phyloP scores from a whole-genome alignment of 305 asterid genomes.

The Fraxinus nigra region DNA sequence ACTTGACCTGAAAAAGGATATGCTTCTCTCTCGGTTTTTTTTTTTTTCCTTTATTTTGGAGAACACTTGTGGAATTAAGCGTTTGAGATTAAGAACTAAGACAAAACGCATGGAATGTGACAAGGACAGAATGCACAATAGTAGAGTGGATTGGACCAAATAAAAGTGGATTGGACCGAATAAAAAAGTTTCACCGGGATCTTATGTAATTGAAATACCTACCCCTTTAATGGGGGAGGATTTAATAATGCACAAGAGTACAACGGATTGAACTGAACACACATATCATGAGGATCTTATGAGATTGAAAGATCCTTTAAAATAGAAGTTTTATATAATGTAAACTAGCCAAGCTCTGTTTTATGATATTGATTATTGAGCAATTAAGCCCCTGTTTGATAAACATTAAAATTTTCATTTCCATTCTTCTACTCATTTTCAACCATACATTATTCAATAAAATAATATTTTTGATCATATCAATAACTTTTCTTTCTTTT shows the following conservation, averaged over 20 bases:
- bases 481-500: too few relatives aligned
- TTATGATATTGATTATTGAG: background rate
- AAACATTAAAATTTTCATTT: too few relatives aligned
- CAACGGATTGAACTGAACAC: background rate
- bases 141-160: background rate
- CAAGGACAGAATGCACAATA: background rate
- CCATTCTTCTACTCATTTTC: too few relatives aligned
- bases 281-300: background rate
- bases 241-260: background rate
- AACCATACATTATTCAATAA: too few relatives aligned
- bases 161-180: background rate
- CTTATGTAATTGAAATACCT: background rate
- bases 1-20: background rate
- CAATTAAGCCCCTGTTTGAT: background rate
- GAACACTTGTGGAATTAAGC: background rate
- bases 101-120: background rate
- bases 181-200: background rate
- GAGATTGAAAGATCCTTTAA: background rate
- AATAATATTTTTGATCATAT: too few relatives aligned
- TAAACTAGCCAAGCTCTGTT: background rate
- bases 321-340: background rate
- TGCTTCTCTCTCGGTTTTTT: too few relatives aligned
- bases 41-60: background rate
- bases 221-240: background rate
- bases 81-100: background rate